Base-by-base conservation (phyloP, 2,329 filamentous ascomycete genomes). In the Alternaria conjuncta region DNA sequence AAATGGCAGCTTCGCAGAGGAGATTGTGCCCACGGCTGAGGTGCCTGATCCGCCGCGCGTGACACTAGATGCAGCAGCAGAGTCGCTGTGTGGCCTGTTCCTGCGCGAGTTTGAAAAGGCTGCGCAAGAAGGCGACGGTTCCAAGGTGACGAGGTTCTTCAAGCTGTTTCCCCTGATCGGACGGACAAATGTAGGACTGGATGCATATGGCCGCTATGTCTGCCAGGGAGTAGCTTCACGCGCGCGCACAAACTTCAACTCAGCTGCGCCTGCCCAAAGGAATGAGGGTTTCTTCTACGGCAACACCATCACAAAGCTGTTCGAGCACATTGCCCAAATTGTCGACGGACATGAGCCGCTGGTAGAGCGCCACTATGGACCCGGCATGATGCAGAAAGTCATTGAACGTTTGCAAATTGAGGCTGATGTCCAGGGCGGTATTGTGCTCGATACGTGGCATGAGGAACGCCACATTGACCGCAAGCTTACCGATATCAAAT, bases 261-360 rank as follows among this genome's bases (percentile, higher is more conserved):
- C 92, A 43, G 88, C 87, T 6, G 86, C 86, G 11, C 85, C 84
- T 3, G 83, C 83, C 10, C 88, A 88, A 69, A 83, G 84, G 55
- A 91, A 88, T 73, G 94, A 97, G 64, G 90, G 90, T 5, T 92
- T 94, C 82, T 97, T 97, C 83, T 98, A 97, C 78, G 94, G 92
- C 45, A 95, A 92, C 79, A 91, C 93, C 3, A 83, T 99, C 66
- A 97, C 94, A 5, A 94, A 93, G 76, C 82, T 99, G 50, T 99
- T 99, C 77, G 95, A 98, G 80, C 95, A 99, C 80, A 97, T 99
- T 78, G 95, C 96, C 3, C 93, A 97, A 77, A 97, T 99, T 68
- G 90, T 99, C 21, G 95, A 98, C 74, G 90, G 92, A 2, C 96
- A 99, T 76, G 93, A 95, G 30, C 89, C 89, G 1, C 85, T 99